Evolutionary conservation across 352 stramenopile genomes (phyloP).

Genomic region (Pythium aphanidermatum): DNA sequence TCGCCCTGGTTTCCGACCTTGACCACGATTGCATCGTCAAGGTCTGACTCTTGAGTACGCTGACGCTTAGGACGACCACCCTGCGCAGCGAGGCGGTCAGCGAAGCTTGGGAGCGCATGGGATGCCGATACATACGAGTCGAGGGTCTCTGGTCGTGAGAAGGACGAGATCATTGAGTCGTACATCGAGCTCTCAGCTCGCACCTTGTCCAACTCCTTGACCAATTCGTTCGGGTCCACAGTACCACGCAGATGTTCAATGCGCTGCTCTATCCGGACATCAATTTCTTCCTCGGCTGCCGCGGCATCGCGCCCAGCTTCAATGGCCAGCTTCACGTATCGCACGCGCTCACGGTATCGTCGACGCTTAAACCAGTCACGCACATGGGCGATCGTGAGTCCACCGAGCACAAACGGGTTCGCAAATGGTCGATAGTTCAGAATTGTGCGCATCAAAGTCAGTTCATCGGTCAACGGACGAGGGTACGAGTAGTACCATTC

Average conservation of each 20-base stretch:
- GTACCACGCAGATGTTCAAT: slow-evolving; percentile 60
- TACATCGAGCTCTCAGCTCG: slow-evolving; percentile 57
- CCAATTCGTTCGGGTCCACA: slow-evolving; percentile 72
- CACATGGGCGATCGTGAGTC: slow-evolving; percentile 61
- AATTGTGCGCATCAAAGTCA: slow-evolving; percentile 81
- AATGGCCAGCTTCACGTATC: slow-evolving; percentile 65
- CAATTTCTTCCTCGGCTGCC: slow-evolving; percentile 71
- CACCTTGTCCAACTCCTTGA: slow-evolving; percentile 73
- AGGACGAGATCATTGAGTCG: slow-evolving; percentile 56
- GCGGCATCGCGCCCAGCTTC: slow-evolving; percentile 52
- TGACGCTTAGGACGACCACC: slow-evolving; percentile 39
- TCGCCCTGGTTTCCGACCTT: slow-evolving; percentile 59
- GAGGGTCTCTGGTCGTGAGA: slow-evolving; percentile 52
- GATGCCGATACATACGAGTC: slow-evolving; percentile 52
- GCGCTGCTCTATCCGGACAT: slow-evolving; percentile 68
- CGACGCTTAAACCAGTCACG: slow-evolving; percentile 85
- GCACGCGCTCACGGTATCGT: slow-evolving; percentile 70
- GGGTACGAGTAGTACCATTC: slow-evolving; percentile 84
- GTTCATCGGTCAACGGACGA: slow-evolving; percentile 64
- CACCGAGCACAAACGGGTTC: slow-evolving; percentile 54
- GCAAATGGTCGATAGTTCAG: slow-evolving; percentile 75
- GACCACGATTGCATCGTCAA: slow-evolving; percentile 58
- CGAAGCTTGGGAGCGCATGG: slow-evolving; percentile 35
- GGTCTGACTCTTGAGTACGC: slow-evolving; percentile 53
- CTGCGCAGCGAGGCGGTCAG: slow-evolving; percentile 26